These are phyloP conservation scores for Apiospora aurea DNA, from an alignment of 2,329 filamentous ascomycete species.

Conservation along the genomic window DNA sequence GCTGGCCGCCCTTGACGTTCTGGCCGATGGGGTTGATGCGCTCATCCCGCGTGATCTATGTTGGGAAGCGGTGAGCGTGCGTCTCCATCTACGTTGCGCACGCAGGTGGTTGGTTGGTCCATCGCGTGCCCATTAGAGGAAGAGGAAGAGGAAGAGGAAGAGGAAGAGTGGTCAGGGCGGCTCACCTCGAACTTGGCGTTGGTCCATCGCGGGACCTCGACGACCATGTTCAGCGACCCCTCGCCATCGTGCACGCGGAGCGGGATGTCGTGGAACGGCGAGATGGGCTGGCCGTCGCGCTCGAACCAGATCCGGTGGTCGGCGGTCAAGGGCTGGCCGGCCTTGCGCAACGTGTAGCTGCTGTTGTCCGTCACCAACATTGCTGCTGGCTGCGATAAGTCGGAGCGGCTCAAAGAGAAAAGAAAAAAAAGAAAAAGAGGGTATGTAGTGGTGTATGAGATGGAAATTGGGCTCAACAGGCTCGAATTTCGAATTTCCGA, in stretches of 20 bases:
- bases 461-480: background rate
- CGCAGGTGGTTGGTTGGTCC: too few relatives aligned
- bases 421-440: too few relatives aligned
- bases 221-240: constrained; percentile 95
- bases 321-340: constrained; percentile 85
- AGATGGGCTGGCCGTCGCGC: constrained; percentile 89
- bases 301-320: constrained; percentile 96
- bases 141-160: too few relatives aligned
- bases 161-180: constrained; percentile 32
- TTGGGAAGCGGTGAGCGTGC: constrained; percentile 1
- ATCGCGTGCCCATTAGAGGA: too few relatives aligned
- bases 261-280: constrained; percentile 95
- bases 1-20: constrained; percentile 98
- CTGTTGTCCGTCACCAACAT: constrained; percentile 58
- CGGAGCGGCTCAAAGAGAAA: background rate
- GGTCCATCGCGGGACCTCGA: constrained; percentile 98
- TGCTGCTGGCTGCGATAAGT: constrained; percentile 6
- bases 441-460: background rate
- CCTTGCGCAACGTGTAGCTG: constrained; percentile 79
- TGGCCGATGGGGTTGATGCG: constrained; percentile 97
- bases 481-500: background rate
- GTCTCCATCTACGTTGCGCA: too few relatives aligned
- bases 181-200: constrained; percentile 96
- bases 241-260: constrained; percentile 94
- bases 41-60: constrained; percentile 94